phyloP scores from a whole-genome alignment of 2,329 filamentous ascomycete species.

The Trichophyton rubrum region DNA sequence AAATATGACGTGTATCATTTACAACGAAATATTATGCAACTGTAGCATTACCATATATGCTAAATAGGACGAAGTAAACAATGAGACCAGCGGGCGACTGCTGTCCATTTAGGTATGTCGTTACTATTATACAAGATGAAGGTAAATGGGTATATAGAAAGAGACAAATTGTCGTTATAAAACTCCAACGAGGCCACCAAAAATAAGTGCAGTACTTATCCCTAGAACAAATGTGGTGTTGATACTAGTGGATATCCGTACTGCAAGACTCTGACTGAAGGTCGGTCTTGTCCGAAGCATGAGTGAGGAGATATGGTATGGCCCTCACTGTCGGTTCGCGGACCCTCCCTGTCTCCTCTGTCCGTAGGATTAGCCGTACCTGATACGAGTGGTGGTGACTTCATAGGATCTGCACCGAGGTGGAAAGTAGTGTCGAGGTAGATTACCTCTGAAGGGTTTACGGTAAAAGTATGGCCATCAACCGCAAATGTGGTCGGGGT shows the following conservation, averaged over 20 bases:
- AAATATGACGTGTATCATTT: too few species aligned
- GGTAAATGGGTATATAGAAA: neutral
- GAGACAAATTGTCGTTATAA: neutral
- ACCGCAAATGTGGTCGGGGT: conserved; percentile 7
- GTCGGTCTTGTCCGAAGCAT: too few species aligned
- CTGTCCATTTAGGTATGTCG: neutral
- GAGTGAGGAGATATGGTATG: neutral
- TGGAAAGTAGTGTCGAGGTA: conserved; percentile 6
- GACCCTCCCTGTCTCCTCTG: neutral
- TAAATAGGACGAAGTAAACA: neutral
- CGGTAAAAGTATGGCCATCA: conserved; percentile 5
- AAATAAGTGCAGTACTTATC: neutral
- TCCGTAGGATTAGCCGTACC: neutral
- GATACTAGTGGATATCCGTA: neutral
- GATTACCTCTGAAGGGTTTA: conserved; percentile 9
- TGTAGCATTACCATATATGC: neutral
- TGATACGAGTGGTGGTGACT: neutral
- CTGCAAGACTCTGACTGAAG: neutral
- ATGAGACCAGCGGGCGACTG: neutral
- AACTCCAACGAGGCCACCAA: neutral
- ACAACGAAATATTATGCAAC: too few species aligned
- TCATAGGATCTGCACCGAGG: neutral
- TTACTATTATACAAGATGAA: neutral
- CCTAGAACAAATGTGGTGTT: neutral
- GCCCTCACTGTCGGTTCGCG: neutral